Evolutionary conservation across 1,139 yeast species (phyloP).

Genomic region (Geotrichum fermentans): DNA sequence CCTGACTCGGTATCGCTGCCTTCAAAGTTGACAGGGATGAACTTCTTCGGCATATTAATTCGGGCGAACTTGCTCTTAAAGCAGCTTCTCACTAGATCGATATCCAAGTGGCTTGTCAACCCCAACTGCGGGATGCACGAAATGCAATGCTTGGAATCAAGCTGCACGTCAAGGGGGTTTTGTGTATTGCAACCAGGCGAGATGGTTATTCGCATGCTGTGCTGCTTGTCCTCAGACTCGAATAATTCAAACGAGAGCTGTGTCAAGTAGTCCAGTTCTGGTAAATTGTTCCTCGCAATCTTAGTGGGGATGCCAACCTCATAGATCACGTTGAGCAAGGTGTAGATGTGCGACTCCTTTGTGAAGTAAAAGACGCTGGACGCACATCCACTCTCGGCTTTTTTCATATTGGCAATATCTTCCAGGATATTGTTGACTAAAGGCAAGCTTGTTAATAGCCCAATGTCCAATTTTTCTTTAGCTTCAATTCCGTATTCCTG

Average conservation of each 20-base stretch:
- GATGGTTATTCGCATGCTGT: conserved; percentile 77
- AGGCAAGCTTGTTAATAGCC: conserved; percentile 86
- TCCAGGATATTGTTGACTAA: conserved; percentile 78
- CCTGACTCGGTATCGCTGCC: not conserved
- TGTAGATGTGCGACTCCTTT: conserved; percentile 92
- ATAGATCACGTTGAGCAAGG: conserved; percentile 80
- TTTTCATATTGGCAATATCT: conserved; percentile 79
- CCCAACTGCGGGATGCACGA: conserved; percentile 90
- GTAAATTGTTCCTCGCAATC: conserved; percentile 88
- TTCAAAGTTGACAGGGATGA: conserved; percentile 35
- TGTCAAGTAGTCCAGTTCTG: conserved; percentile 89
- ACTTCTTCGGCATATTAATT: conserved; percentile 74
- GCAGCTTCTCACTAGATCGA: conserved; percentile 80
- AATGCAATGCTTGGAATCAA: conserved; percentile 93
- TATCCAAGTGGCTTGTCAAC: conserved; percentile 85
- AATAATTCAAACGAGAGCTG: conserved; percentile 93
- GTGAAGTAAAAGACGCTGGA: conserved; percentile 80
- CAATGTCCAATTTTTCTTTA: conserved; percentile 91
- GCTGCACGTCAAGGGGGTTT: conserved; percentile 91
- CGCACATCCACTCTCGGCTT: conserved; percentile 43
- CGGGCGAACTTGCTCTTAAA: conserved; percentile 76
- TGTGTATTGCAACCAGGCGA: conserved; percentile 98
- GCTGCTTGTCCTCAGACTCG: conserved; percentile 69
- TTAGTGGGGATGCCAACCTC: conserved; percentile 91
- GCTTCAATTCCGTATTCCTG: conserved; percentile 97